These are phyloP conservation scores for Vitis amurensis DNA, from an alignment of 164 flowering plant genomes.

Conservation along the genomic window DNA sequence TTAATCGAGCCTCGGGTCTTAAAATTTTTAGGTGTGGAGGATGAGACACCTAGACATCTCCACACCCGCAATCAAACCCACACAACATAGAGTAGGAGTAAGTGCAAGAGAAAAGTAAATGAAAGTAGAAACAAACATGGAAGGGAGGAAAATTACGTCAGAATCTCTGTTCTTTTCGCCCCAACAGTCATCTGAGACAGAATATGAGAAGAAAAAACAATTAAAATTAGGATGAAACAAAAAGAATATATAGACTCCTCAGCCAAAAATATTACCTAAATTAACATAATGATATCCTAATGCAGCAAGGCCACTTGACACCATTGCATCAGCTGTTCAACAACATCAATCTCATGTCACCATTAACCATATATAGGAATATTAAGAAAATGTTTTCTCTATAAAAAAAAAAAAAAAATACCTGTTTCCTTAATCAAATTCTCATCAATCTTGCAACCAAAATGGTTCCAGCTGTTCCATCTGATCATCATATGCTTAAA, in stretches of 20 bases:
- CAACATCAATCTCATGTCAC: neutral
- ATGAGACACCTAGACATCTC: too few relatives aligned
- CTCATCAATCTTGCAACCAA: constrained; percentile 31
- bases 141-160: constrained; percentile 6
- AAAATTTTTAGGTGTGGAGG: too few relatives aligned
- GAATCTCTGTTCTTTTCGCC: constrained; percentile 25
- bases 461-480: constrained; percentile 49
- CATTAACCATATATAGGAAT: neutral
- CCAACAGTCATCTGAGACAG: constrained; percentile 31
- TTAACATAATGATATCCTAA: constrained; percentile 22
- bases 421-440: constrained; percentile 38
- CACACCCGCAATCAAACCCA: too few relatives aligned
- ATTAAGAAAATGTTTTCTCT: neutral
- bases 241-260: neutral
- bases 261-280: constrained; percentile 10
- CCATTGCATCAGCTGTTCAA: constrained; percentile 30
- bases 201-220: neutral
- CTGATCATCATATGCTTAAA: constrained; percentile 6
- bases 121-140: too few relatives aligned
- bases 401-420: neutral
- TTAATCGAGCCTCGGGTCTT: too few relatives aligned
- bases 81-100: too few relatives aligned
- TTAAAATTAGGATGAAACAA: neutral
- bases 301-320: constrained; percentile 27
- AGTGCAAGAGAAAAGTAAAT: too few relatives aligned